Base-by-base conservation (phyloP, 1,284 basidiomycete species). In the Austroboletus novae-zelandiae region DNA sequence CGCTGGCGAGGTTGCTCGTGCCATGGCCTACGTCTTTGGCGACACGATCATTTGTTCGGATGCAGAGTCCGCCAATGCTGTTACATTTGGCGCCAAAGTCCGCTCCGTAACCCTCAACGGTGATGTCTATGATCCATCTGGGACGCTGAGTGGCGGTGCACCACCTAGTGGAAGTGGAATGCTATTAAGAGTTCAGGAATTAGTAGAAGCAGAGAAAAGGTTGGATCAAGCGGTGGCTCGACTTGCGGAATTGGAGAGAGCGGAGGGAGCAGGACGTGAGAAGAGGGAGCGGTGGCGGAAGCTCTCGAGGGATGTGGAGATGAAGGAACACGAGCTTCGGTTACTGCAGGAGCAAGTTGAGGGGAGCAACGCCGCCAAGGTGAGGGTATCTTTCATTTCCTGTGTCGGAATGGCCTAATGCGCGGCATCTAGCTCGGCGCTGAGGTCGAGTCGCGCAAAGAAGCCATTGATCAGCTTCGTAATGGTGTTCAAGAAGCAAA, bases 41-140 rank as follows among this genome's bases (percentile, higher is more conserved):
- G 89, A 93, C 65, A 94, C 92, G 1, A 79, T 99, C 55, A 85
- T 99, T 64, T 98, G 95, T 67, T 84, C 88, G 40, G 94, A 97
- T 64, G 84, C 94, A 4, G 85, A 87, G 29, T 82, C 94, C 0
- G 97, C 97, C 9, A 93, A 95, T 65, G 74, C 76, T 0, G 91
- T 98, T 37, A 98, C 97, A 0, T 99, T 98, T 73, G 71, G 77
- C 23, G 74, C 70, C 8, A 79, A 85, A 25, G 79, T 89, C 15
- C 87, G 87, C 52, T 94, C 91, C 11, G 94, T 99, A 46, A 99
- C 97, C 2, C 76, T 96, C 17, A 88, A 94, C 25, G 97, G 97
- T 15, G 97, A 99, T 63, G 85, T 98, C 8, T 99, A 99, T 70
- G 96, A 99, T 60, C 96, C 97, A 0, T 90, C 89, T 4, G 97